Base-by-base conservation (phyloP, 257 asterid species). In the Handroanthus guayacan region DNA sequence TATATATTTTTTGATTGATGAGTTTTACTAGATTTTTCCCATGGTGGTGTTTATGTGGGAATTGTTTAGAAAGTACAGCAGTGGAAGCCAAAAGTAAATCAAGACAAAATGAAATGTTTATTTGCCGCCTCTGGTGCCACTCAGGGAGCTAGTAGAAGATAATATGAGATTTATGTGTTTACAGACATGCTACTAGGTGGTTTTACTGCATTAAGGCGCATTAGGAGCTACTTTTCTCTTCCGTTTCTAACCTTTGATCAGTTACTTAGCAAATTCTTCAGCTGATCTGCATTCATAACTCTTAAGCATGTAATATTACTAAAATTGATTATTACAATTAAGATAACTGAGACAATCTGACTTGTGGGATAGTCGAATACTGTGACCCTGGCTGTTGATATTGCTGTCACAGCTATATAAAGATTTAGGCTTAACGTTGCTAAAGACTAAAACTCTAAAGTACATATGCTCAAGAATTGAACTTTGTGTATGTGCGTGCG, bases 331-430 rank as follows among this genome's bases (percentile, higher is more conserved):
- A 25, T 51, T 37, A 38, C 14, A 3, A 64, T 8, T 38, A 55
- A 14, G 34, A 52, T 25, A 38, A 17, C 56, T 39, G 62, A 64
- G 52, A 57, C 31, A 11, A 67, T 45, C 54, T 12, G 9, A 25
- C 16, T 56, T 37, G 51, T 58, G 9, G 52, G 79, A 58, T 66
- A 10, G 75, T 74, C 31, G 67, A 74, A 58, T 25, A 48, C 50
- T 50, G 16, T 55, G 25, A 45, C 9, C 76, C n/a, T 39, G 36
- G 65, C 18, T 60, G 65, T 13, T 60, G 38, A 39, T 54, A 48
- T 48, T n/a, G 13, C 36, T 25, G 31, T 25, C 31, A 60, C 55
- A 38, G 50, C 50, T 55, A 65, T 34, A 13, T n/a, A 20, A 18
- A 51, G 8, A 20, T 20, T 62, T 39, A 76, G 72, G 55, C 51